A percentile compares a stretch with the other conserved stretches of the same genome.
These are phyloP conservation scores for Chondrostereum purpureum DNA, from an alignment of 1,284 basidiomycete species.

Conservation along the genomic window DNA sequence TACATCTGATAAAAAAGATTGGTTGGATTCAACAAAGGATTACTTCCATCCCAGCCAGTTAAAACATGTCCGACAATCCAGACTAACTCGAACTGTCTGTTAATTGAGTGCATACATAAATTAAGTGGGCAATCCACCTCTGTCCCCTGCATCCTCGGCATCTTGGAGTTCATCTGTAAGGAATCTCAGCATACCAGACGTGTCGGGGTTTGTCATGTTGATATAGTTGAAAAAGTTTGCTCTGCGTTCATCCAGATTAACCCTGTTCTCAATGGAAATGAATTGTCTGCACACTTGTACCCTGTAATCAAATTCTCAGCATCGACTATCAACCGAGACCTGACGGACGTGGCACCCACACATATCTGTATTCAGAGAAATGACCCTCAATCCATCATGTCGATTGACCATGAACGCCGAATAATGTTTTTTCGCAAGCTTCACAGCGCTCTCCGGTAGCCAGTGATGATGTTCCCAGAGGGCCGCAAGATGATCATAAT, in stretches of 20 bases:
- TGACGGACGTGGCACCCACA: constrained; percentile 42
- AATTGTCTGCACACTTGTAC: constrained; percentile 35
- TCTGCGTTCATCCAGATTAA: constrained; percentile 22
- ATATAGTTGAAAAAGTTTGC: constrained; percentile 75
- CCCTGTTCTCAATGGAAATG: not conserved
- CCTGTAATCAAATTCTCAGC: constrained; percentile 22
- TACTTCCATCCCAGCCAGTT: constrained; percentile 70
- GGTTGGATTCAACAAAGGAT: constrained; percentile 56
- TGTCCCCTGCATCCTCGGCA: constrained; percentile 64
- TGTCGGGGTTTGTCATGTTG: constrained; percentile 65
- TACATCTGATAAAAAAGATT: constrained; percentile 70
- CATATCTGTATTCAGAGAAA: constrained; percentile 73
- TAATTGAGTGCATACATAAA: not conserved
- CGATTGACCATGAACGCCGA: constrained; percentile 69
- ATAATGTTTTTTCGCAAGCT: constrained; percentile 64
- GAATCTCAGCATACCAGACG: constrained; percentile 71
- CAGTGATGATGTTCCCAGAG: constrained; percentile 71
- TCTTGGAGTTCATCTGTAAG: constrained; percentile 77
- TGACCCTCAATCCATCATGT: constrained; percentile 61
- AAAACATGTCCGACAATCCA: constrained; percentile 81
- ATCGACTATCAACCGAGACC: constrained; percentile 2
- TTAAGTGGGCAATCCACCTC: constrained; percentile 34
- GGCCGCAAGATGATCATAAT: constrained; percentile 65
- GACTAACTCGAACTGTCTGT: constrained; percentile 29
- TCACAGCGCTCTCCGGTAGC: constrained; percentile 54